Base-by-base conservation (phyloP, 352 stramenopile genomes). In the Pythium insidiosum region DNA sequence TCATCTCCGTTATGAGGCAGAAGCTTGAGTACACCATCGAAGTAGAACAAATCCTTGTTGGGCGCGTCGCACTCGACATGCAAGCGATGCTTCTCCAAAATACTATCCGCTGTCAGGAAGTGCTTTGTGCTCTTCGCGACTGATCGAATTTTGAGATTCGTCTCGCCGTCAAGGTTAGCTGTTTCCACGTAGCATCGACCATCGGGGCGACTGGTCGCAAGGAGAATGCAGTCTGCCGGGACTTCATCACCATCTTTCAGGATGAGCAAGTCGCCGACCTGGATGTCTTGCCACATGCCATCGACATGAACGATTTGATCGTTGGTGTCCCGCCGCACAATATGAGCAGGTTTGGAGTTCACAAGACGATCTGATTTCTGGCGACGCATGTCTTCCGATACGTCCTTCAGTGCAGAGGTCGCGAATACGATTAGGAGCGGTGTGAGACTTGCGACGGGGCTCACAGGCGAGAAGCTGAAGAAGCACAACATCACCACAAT, bases 401-500 rank as follows among this genome's bases (percentile, higher is more conserved):
- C 78, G 28, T 93, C 84, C 41, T 94, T 93, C 2, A 95, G 58
- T 15, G 81, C 81, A 19, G 84, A 90, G n/a, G 80, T 93, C 7
- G 80, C 81, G 44, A 95, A 91, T 44, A 95, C 83, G 47, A 95
- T 93, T 23, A 93, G 50, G 29, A 95, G 44, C 20, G 84, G 84
- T 7, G 80, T 88, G 23, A 95, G 55, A 68, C 79, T 94, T 2
- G 84, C 75, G 11, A 86, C 66, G 5, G 84, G 84, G 30, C 71
- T 86, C 25, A 95, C 80, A 1, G 84, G 82, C 22, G 81, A 93
- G 46, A 94, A 92, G 46, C 66, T 66, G 55, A 93, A 95, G 42
- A 94, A 95, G 54, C 84, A 95, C n/a, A 95, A 50, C 46, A 69
- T 76, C 23, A 94, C 80, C 22, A 95, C 75, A 28, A 95, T 91